Conservation (phyloP, 805 yeast species). For the Zygotorulaspora danielsina region DNA sequence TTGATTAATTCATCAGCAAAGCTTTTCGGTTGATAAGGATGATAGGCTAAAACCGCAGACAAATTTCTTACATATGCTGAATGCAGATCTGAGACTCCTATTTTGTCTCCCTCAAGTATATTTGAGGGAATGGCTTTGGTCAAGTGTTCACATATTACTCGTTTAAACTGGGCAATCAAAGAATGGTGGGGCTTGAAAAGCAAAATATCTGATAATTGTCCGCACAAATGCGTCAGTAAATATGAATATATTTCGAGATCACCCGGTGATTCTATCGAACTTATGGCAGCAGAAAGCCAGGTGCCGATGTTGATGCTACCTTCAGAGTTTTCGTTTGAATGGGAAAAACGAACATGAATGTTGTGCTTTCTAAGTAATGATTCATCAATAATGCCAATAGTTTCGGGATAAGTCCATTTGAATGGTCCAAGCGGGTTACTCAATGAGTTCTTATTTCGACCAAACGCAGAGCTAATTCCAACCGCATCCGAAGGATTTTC, state of each 20-base stretch:
- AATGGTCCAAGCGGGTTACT: conserved; percentile 25
- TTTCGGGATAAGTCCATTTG: conserved; percentile 63
- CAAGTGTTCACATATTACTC: conserved; percentile 56
- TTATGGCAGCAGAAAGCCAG: conserved; percentile 50
- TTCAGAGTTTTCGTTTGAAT: conserved; percentile 18
- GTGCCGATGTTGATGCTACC: conserved; percentile 41
- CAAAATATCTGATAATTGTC: conserved; percentile 57
- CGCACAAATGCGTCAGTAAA: conserved; percentile 61
- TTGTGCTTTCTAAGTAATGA: conserved; percentile 42
- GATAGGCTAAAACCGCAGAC: conserved; percentile 61
- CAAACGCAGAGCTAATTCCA: conserved; percentile 58
- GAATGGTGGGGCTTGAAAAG: conserved; percentile 46
- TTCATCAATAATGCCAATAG: conserved; percentile 45
- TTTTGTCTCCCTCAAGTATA: conserved; percentile 40
- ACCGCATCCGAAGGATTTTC: conserved; percentile 57
- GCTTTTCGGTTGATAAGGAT: conserved; percentile 45
- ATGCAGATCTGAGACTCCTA: conserved; percentile 58
- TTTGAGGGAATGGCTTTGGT: conserved; percentile 44
- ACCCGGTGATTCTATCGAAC: conserved; percentile 48
- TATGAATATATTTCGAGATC: conserved; percentile 72
- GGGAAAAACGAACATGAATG: conserved; percentile 17
- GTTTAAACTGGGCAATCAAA: conserved; percentile 41
- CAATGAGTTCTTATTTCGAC: conserved; percentile 35
- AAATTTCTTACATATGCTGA: conserved; percentile 60
- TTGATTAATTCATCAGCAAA: conserved; percentile 63